Evolutionary conservation across 2,329 filamentous ascomycete genomes (phyloP).

Genomic region (Coleophoma eucalyptorum): DNA sequence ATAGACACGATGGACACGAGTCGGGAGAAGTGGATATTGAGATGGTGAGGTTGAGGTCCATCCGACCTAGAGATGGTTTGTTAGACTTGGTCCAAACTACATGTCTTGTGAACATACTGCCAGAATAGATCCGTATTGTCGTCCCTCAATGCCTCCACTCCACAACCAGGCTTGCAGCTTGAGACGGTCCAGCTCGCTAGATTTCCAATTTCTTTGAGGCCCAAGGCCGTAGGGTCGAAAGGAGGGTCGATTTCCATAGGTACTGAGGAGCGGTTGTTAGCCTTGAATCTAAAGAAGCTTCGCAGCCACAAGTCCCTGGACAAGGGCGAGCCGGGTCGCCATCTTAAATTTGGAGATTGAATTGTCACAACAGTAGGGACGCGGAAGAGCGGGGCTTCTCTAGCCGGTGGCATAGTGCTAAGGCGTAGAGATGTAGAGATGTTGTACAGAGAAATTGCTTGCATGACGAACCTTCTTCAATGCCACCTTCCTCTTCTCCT

Average conservation of each 20-base stretch:
- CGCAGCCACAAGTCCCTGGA: neutral
- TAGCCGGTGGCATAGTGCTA: neutral
- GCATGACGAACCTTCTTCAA: conserved; percentile 21
- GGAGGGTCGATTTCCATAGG: conserved; percentile 28
- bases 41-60: conserved; percentile 76
- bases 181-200: conserved; percentile 80
- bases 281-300: neutral
- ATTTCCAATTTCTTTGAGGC: conserved; percentile 80
- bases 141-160: conserved; percentile 70
- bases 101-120: conserved; percentile 55
- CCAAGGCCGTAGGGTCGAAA: conserved; percentile 45
- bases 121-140: conserved; percentile 73
- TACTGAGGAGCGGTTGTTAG: conserved; percentile 8
- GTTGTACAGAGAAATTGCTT: neutral
- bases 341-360: neutral
- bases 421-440: neutral
- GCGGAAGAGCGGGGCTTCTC: neutral
- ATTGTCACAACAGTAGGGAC: neutral
- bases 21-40: conserved; percentile 84
- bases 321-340: neutral
- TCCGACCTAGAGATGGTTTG: conserved; percentile 55
- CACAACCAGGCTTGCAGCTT: conserved; percentile 76
- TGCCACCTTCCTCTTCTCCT: conserved; percentile 31
- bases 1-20: conserved; percentile 75
- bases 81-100: neutral